Evolutionary conservation across 148 eudicot genomes (phyloP).

Genomic region (Rhododendron molle): DNA sequence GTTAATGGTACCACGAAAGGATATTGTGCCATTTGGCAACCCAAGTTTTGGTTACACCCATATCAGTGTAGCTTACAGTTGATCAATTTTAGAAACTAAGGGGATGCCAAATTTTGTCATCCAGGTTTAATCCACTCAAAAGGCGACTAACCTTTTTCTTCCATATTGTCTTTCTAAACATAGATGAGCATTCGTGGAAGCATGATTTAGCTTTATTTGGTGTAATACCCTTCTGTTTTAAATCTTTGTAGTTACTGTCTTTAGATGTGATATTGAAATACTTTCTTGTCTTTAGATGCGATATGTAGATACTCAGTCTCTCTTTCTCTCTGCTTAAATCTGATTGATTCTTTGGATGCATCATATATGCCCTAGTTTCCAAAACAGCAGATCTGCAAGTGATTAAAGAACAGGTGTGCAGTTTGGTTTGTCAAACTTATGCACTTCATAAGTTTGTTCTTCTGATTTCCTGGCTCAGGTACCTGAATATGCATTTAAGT

Average conservation of each 20-base stretch:
- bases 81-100: background rate
- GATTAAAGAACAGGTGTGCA: background rate
- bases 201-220: background rate
- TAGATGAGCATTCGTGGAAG: background rate
- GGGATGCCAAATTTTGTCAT: background rate
- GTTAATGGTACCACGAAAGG: no score
- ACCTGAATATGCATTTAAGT: conserved; percentile 51
- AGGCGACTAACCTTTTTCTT: background rate
- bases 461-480: conserved; percentile 37
- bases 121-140: background rate
- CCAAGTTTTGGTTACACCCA: background rate
- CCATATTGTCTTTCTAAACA: background rate
- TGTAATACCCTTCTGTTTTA: background rate
- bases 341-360: background rate
- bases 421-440: background rate
- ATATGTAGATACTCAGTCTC: background rate
- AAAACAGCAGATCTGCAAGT: background rate
- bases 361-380: background rate
- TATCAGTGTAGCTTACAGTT: background rate
- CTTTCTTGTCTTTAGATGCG: background rate
- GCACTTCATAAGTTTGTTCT: background rate
- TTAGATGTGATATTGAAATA: background rate
- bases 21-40: background rate
- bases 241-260: background rate
- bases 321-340: background rate